Conservation (phyloP, 805 yeast species). For the Schwanniomyces vanrijiae region DNA sequence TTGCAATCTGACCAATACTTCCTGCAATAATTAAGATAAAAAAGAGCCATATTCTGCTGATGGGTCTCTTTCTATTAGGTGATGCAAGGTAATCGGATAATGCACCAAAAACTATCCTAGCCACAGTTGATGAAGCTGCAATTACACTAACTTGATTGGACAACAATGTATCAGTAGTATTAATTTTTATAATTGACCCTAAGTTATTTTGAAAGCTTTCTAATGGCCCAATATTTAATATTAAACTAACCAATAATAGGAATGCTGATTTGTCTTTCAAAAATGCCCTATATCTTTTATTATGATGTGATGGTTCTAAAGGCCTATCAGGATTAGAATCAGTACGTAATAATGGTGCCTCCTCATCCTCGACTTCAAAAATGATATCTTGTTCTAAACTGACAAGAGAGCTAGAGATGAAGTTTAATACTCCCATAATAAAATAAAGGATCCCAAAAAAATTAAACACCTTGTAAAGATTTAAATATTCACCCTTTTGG, state of each 20-base stretch:
- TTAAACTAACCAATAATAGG: slow-evolving; percentile 59
- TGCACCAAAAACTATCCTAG: slow-evolving; percentile 68
- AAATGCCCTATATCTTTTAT: slow-evolving; percentile 32
- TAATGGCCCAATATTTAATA: slow-evolving; percentile 75
- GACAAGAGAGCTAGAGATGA: slow-evolving; percentile 64
- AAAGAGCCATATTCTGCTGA: slow-evolving; percentile 36
- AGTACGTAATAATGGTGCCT: slow-evolving; percentile 27
- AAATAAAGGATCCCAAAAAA: slow-evolving; percentile 55
- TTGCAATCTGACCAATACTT: slow-evolving; percentile 26
- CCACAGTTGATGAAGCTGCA: slow-evolving; percentile 66
- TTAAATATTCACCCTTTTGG: slow-evolving; percentile 27
- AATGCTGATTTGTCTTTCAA: slow-evolving; percentile 61
- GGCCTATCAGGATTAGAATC: slow-evolving; percentile 33
- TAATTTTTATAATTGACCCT: slow-evolving; percentile 61
- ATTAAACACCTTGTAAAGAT: slow-evolving; percentile 52
- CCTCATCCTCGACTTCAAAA: slow-evolving; percentile 27
- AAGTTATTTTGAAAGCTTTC: slow-evolving; percentile 84
- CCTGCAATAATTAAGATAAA: slow-evolving; percentile 27
- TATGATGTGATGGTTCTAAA: slow-evolving; percentile 38
- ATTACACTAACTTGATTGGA: slow-evolving; percentile 57
- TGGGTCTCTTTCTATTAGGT: slow-evolving; percentile 22
- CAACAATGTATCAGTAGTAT: slow-evolving; percentile 16
- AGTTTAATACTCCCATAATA: slow-evolving; percentile 56
- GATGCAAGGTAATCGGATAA: slow-evolving; percentile 58
- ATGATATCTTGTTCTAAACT: slow-evolving; percentile 53